Base-by-base conservation (phyloP, 2,329 filamentous ascomycete genomes). In the Colletotrichum eleusines region DNA sequence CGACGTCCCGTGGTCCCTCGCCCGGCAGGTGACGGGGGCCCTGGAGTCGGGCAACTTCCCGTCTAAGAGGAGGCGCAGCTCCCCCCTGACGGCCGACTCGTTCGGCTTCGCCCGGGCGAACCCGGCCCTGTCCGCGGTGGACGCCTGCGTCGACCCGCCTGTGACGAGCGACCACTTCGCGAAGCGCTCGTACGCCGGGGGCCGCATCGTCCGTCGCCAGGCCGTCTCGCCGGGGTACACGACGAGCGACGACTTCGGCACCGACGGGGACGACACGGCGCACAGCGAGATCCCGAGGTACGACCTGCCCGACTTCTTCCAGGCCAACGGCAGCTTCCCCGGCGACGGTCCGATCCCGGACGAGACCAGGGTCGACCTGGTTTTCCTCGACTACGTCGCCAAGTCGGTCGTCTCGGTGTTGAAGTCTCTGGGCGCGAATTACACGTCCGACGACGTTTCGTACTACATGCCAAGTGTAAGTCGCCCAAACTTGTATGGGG, bases 181-280 rank as follows among this genome's bases (percentile, higher is more conserved):
- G 12, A 65, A 59, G 44, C 6, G 66, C 1, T 69, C 66, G 2
- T 69, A 65, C 1, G 66, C 61, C 2, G 66, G 66, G 1, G 66
- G 66, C 0, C 66, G 66, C 9, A 59, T 69, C 46, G 44, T 69
- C n/a, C 85, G 86, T n/a, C 86, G 87, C 48, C 82, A 86, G 66
- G 73, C 81, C 7, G 74, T 83, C 9, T 81, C 81, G 0, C 81
- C 86, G 0, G 88, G 87, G 3, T 88, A 89, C 76, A 84, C 81
- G 3, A 90, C 88, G 0, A 82, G 76, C 2, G 88, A 90, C 72
- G 88, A 89, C 75, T 89, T 88, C 73, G 88, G 87, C 61, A 81
- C 77, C 3, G 87, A 84, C 59, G 80, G 77, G 20, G 88, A 89
- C 74, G 88, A 90, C 72, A 89, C 87, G 0, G 74, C 81, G 7